A percentile compares a stretch with the other conserved stretches of the same genome.
These are phyloP conservation scores for Protomyces gravidus DNA, from an alignment of 1,139 yeast genomes.

Conservation along the genomic window DNA sequence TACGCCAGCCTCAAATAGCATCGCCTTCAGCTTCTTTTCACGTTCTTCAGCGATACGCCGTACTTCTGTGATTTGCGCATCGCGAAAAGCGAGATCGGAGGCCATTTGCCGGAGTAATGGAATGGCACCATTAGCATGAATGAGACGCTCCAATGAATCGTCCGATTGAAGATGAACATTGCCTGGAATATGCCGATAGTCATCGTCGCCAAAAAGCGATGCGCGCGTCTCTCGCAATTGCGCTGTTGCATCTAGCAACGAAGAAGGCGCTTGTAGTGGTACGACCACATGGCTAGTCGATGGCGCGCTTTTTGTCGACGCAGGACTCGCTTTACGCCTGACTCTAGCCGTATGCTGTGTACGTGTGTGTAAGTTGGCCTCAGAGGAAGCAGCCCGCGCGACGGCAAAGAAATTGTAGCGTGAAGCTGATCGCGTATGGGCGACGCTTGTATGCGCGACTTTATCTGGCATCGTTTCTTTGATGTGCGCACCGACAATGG, in stretches of 20 bases:
- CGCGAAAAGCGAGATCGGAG: constrained; percentile 49
- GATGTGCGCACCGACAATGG: too few species aligned
- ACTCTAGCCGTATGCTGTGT: background rate
- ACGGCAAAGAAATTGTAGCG: background rate
- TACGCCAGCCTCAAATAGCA: constrained; percentile 49
- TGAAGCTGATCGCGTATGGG: background rate
- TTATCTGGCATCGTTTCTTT: background rate
- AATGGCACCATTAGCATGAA: constrained; percentile 46
- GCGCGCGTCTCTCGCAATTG: background rate
- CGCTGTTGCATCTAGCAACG: background rate
- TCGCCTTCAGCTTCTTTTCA: constrained; percentile 46
- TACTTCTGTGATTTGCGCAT: constrained; percentile 47
- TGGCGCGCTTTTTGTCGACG: background rate
- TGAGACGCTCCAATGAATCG: constrained; percentile 42
- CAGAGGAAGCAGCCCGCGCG: background rate
- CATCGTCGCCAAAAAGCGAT: constrained; percentile 12
- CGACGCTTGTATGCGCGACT: background rate
- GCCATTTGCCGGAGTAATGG: constrained; percentile 50
- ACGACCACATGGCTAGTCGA: background rate
- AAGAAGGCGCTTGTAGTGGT: background rate
- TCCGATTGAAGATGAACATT: constrained; percentile 43
- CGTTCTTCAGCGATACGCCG: constrained; percentile 46
- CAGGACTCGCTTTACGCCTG: background rate
- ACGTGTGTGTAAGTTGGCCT: background rate
- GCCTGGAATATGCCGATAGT: constrained; percentile 38